Evolutionary conservation across 2,329 filamentous ascomycete species (phyloP).

Genomic region (Colletotrichum viniferum): DNA sequence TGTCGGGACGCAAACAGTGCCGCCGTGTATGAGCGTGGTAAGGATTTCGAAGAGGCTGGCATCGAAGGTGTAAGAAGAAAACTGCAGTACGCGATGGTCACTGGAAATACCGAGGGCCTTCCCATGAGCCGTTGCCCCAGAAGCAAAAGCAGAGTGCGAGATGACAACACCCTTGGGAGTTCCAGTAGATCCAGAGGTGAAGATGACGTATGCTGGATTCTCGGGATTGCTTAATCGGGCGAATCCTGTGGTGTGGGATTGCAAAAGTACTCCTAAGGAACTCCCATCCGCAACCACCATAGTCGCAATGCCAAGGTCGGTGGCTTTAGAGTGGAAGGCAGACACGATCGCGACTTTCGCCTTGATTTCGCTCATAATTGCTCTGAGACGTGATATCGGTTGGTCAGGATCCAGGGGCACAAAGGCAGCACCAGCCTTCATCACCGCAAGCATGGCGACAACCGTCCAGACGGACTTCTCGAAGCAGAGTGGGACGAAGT

Average conservation of each 20-base stretch:
- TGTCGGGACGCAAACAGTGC: conserved; percentile 42
- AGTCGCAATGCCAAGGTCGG: not conserved
- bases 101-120: not conserved
- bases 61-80: conserved; percentile 42
- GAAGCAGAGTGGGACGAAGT: not conserved
- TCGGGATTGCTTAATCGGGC: not conserved
- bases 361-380: not conserved
- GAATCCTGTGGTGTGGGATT: not conserved
- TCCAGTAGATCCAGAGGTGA: conserved; percentile 49
- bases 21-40: conserved; percentile 39
- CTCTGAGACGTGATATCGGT: not conserved
- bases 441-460: conserved; percentile 2
- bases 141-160: conserved; percentile 24
- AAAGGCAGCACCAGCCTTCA: conserved; percentile 4
- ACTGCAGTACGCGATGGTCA: conserved; percentile 24
- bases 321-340: not conserved
- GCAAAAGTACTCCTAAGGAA: conserved; percentile 38
- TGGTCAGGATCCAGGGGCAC: conserved; percentile 9
- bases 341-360: not conserved
- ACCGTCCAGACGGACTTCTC: conserved; percentile 16
- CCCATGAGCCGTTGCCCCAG: conserved; percentile 22
- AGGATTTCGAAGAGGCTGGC: conserved; percentile 39
- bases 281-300: conserved; percentile 19
- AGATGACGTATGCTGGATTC: conserved; percentile 37
- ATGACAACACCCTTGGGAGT: conserved; percentile 51